Evolutionary conservation across 2,329 filamentous ascomycete species (phyloP).

Genomic region (Akanthomyces dipterigenus): DNA sequence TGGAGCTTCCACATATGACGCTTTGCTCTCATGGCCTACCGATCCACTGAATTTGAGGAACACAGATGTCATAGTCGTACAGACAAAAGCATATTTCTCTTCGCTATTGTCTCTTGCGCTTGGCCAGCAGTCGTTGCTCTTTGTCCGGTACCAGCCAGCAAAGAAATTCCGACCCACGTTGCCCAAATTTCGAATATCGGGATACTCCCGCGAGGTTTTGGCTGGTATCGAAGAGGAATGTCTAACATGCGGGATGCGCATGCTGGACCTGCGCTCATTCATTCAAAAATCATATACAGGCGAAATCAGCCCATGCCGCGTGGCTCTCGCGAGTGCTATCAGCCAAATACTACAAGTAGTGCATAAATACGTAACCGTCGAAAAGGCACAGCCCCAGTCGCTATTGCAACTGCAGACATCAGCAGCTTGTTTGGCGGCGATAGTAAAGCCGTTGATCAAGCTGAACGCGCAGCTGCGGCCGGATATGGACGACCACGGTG

Average conservation of each 20-base stretch:
- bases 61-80: slow-evolving; percentile 35
- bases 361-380: slow-evolving; percentile 41
- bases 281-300: slow-evolving; percentile 39
- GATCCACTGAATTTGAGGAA: slow-evolving; percentile 35
- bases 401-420: slow-evolving; percentile 47
- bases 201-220: slow-evolving; percentile 46
- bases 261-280: slow-evolving; percentile 40
- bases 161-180: slow-evolving; percentile 45
- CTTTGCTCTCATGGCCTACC: slow-evolving; percentile 39
- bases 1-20: slow-evolving; percentile 59
- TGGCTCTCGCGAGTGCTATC: slow-evolving; percentile 46
- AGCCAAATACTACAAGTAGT: slow-evolving; percentile 42
- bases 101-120: slow-evolving; percentile 61
- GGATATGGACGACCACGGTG: slow-evolving; percentile 48
- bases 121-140: slow-evolving; percentile 67
- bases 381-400: slow-evolving; percentile 36
- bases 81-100: slow-evolving; percentile 41
- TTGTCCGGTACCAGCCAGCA: slow-evolving; percentile 49
- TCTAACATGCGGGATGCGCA: slow-evolving; percentile 40
- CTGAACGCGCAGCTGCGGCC: slow-evolving; percentile 42
- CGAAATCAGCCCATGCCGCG: slow-evolving; percentile 37
- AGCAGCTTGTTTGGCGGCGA: slow-evolving; percentile 37
- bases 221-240: slow-evolving; percentile 40
- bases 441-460: slow-evolving; percentile 45
- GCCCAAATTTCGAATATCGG: slow-evolving; percentile 44